Percentiles rank a stretch among this genome's conserved stretches.
Conservation (phyloP, 2,329 filamentous ascomycete genomes). For the Dendryphion nanum region DNA sequence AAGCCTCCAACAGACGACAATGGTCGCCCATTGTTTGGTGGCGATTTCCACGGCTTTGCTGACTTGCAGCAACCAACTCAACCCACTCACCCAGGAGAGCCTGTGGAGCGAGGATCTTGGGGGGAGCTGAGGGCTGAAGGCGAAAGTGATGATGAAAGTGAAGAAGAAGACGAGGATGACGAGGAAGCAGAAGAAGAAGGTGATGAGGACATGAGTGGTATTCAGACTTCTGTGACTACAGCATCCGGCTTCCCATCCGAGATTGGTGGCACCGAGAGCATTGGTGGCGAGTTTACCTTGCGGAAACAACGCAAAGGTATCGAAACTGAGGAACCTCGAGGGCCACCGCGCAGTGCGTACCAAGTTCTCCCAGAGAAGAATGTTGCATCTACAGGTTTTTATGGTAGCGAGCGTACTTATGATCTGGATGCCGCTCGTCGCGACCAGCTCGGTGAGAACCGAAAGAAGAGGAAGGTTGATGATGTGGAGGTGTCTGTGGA, state of each 20-base stretch:
- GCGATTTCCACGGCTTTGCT: slow-evolving; percentile 86
- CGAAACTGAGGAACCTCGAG: slow-evolving; percentile 77
- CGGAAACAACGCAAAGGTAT: slow-evolving; percentile 78
- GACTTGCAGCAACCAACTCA: slow-evolving; percentile 61
- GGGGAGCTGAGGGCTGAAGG: slow-evolving; percentile 82
- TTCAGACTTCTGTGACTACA: slow-evolving; percentile 71
- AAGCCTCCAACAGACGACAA: slow-evolving; percentile 94
- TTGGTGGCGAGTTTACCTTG: slow-evolving; percentile 85
- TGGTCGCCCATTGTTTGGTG: slow-evolving; percentile 86
- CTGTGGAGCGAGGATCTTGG: slow-evolving; percentile 85
- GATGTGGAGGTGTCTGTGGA: slow-evolving; percentile 94
- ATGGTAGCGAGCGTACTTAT: slow-evolving; percentile 91
- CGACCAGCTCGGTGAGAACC: slow-evolving; percentile 68
- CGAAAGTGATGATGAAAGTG: slow-evolving; percentile 56
- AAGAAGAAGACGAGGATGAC: slow-evolving; percentile 63
- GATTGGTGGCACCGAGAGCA: slow-evolving; percentile 70
- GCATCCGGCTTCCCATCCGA: slow-evolving; percentile 80
- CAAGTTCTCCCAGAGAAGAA: slow-evolving; percentile 88
- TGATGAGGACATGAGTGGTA: slow-evolving; percentile 54
- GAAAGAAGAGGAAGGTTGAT: slow-evolving; percentile 85
- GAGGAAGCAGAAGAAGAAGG: slow-evolving; percentile 73
- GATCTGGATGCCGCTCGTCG: slow-evolving; percentile 65
- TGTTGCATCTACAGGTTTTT: slow-evolving; percentile 85
- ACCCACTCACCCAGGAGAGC: slow-evolving; percentile 60
- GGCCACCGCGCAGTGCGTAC: slow-evolving; percentile 73